Percentiles rank a stretch among this genome's conserved stretches.
These are phyloP conservation scores for Macroventuria anomochaeta DNA, from an alignment of 2,329 filamentous ascomycete genomes.

Conservation along the genomic window DNA sequence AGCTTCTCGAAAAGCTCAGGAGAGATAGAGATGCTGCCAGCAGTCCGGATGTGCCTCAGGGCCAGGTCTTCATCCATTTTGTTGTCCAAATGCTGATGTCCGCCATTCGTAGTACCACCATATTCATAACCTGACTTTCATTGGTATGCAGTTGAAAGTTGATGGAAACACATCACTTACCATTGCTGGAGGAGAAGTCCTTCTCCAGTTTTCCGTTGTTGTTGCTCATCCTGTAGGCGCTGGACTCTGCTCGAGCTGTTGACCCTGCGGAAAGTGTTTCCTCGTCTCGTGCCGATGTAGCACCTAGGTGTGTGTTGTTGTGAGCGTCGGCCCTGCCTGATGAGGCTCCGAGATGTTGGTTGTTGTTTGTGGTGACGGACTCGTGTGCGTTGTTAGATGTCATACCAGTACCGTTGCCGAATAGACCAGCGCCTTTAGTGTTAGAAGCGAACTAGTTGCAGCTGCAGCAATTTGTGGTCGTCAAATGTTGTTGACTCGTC, in stretches of 20 bases:
- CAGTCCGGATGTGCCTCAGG: slow-evolving; percentile 52
- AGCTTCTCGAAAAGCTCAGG: slow-evolving; percentile 63
- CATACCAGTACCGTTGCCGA: slow-evolving; percentile 25
- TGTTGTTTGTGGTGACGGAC: slow-evolving; percentile 19
- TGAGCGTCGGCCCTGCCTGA: slow-evolving; percentile 18
- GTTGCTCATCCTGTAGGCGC: slow-evolving; percentile 26
- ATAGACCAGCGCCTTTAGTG: slow-evolving; percentile 12
- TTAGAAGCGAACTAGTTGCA: slow-evolving; percentile 2
- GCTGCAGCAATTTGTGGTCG: slow-evolving; percentile 7
- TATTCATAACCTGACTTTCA: slow-evolving; percentile 24
- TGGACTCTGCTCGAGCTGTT: slow-evolving; percentile 32
- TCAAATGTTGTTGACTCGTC: slow-evolving; percentile 15
- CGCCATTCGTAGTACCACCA: not conserved
- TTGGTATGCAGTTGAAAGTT: not conserved
- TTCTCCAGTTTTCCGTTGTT: slow-evolving; percentile 49
- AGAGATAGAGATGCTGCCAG: slow-evolving; percentile 61
- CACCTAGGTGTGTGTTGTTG: slow-evolving; percentile 29
- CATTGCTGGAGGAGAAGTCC: slow-evolving; percentile 50
- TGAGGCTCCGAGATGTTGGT: slow-evolving; percentile 21
- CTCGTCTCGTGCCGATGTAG: slow-evolving; percentile 29
- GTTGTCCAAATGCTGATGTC: slow-evolving; percentile 36
- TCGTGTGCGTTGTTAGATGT: slow-evolving; percentile 17
- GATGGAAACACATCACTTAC: slow-evolving; percentile 17
- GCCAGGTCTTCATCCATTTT: slow-evolving; percentile 39
- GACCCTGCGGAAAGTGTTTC: slow-evolving; percentile 36